Evolutionary conservation across 176 grass and related monocot species (phyloP), one percentile per base, ranked within the genome.

Genomic region (Oryza australiensis): DNA sequence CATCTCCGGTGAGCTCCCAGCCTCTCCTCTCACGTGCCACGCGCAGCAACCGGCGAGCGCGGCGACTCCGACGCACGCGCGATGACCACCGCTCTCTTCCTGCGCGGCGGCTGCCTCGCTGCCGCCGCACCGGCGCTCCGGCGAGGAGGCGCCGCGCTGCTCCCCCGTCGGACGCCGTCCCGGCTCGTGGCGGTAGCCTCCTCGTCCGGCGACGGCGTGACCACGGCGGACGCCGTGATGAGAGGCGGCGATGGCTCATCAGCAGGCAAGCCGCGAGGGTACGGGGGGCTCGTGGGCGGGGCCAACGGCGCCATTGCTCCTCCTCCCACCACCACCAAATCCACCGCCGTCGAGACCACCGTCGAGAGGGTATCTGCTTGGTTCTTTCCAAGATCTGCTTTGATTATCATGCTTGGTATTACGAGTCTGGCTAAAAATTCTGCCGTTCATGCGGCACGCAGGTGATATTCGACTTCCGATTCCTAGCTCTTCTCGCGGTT

Each of bases 391-490:
- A 60, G 22, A 60, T 60, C n/a, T 60, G 55, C 7, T 11, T 60
- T 23, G 20, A 7, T 60, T 11, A 24, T 3, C 20, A 15, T 57
- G 20, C 0, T n/a, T 60, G 5, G n/a, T 60, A 24, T 23, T 4
- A 9, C 9, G 24, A 60, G 24, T 60, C 10, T 3, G 55, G 22
- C 55, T 24, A 60, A 60, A 60, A 60, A 24, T 60, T 60, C 22
- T 60, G n/a, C 2, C n/a, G 3, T 32, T 67, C 43, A 12, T 66
- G 27, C 0, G 1, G 35, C 84, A 13, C 10, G 55, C 20, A 95
- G 93, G 87, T 95, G 55, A 95, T 95, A 75, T 95, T 95, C 60
- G 90, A 95, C 66, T 95, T 95, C 76, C 85, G 93, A 67, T 95
- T 95, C 85, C 85, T 95, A 41, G 93, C 93, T 67, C 87, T 95